A percentile compares a stretch with the other conserved stretches of the same genome.
Evolutionary conservation across 2,329 filamentous ascomycete species (phyloP).

Genomic region (Chaetomium strumarium): DNA sequence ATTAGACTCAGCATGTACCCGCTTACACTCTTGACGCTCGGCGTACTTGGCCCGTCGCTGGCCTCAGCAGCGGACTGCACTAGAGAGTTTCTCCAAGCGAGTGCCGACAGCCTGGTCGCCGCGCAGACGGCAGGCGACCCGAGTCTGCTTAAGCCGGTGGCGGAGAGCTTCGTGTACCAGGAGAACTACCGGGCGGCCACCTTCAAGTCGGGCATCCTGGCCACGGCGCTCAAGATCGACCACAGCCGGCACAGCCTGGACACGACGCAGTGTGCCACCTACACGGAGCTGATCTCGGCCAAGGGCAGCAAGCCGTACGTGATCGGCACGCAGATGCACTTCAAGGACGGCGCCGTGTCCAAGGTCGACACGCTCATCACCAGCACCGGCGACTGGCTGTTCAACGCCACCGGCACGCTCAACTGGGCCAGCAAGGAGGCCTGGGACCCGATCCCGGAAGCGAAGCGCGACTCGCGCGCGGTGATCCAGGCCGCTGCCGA

Average conservation of each 20-base stretch:
- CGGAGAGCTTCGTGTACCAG: conserved; percentile 13
- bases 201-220: conserved; percentile 21
- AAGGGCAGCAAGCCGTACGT: conserved; percentile 32
- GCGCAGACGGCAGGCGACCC: conserved; percentile 23
- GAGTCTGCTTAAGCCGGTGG: conserved; percentile 15
- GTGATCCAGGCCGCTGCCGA: conserved; percentile 27
- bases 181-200: conserved; percentile 17
- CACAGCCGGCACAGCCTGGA: conserved; percentile 26
- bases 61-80: conserved; percentile 18
- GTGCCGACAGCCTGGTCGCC: conserved; percentile 20
- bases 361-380: conserved; percentile 26
- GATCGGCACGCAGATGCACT: conserved; percentile 33
- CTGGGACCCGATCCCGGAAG: conserved; percentile 25
- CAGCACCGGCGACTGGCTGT: conserved; percentile 27
- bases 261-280: conserved; percentile 27
- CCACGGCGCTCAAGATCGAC: conserved; percentile 23
- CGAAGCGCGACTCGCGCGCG: conserved; percentile 22
- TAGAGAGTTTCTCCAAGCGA: conserved; percentile 20
- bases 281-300: conserved; percentile 26
- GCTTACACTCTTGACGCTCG: background rate
- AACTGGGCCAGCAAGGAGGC: conserved; percentile 22
- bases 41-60: background rate
- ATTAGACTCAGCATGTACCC: background rate
- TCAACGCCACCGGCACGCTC: conserved; percentile 27
- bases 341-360: conserved; percentile 18